These are phyloP conservation scores for Secale cereale DNA, from an alignment of 176 grass and related monocot genomes.

Conservation along the genomic window DNA sequence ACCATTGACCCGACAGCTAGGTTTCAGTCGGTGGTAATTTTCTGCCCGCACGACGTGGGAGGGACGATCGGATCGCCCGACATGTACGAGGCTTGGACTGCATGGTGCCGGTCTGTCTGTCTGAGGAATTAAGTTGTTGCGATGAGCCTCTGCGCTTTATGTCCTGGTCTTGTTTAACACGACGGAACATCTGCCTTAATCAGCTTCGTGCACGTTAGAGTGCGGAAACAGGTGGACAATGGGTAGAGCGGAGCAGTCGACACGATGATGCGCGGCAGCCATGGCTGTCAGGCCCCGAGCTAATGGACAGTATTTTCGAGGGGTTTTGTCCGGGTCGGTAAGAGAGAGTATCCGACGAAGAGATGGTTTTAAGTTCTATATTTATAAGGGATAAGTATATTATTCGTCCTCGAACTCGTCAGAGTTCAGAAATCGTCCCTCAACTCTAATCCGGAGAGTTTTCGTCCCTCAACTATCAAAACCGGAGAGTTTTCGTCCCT, in stretches of 20 bases:
- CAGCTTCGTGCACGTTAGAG: not conserved
- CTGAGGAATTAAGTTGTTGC: constrained; percentile 21
- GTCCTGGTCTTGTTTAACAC: constrained; percentile 6
- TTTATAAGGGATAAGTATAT: too few species aligned
- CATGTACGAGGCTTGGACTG: constrained; percentile 34
- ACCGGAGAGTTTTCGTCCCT: too few species aligned
- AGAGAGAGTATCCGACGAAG: not conserved
- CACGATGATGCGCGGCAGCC: constrained; percentile 21
- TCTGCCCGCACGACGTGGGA: too few species aligned
- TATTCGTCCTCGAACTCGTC: too few species aligned
- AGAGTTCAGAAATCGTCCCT: too few species aligned
- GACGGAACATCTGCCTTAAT: not conserved
- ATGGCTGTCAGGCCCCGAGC: not conserved
- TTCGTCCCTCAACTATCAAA: too few species aligned
- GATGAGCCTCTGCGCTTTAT: constrained; percentile 11
- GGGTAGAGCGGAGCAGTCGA: constrained; percentile 14
- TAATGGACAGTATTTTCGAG: not conserved
- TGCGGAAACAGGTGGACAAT: not conserved
- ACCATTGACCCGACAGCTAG: too few species aligned
- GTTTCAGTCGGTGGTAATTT: too few species aligned
- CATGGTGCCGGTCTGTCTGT: constrained; percentile 24
- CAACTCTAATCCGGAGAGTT: too few species aligned
- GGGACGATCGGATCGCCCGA: constrained; percentile 32
- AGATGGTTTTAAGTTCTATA: too few species aligned
- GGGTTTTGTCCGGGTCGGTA: not conserved